Percentiles rank a stretch among this genome's conserved stretches.
Conservation (phyloP, 1,284 basidiomycete species). For the Moniliophthora roreri region DNA sequence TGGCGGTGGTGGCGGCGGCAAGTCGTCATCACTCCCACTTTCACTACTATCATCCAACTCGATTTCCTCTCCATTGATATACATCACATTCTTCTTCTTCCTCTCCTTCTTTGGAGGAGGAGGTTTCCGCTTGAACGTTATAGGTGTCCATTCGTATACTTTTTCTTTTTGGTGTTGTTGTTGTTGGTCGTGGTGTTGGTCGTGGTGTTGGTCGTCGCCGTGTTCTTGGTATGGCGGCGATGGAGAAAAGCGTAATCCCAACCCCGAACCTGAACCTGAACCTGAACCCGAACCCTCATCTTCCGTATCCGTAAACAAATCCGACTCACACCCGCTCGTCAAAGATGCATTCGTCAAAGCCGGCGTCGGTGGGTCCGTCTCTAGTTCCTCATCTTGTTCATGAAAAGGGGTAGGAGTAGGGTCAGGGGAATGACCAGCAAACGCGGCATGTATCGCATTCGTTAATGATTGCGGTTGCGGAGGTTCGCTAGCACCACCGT, state of each 20-base stretch:
- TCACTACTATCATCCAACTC: conserved; percentile 1
- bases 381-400: not conserved
- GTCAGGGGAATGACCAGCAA: not conserved
- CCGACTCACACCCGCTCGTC: not conserved
- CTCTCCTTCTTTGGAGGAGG: too few relatives aligned
- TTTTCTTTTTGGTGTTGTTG: too few relatives aligned
- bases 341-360: not conserved
- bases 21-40: not conserved
- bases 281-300: not conserved
- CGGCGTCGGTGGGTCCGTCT: not conserved
- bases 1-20: not conserved
- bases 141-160: too few relatives aligned
- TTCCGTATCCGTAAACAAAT: not conserved
- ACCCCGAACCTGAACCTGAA: not conserved
- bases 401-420: not conserved
- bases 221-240: too few relatives aligned
- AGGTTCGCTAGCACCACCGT: not conserved
- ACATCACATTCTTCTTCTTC: conserved; percentile 3
- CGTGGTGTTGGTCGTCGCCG: too few relatives aligned
- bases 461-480: not conserved
- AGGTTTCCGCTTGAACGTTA: too few relatives aligned
- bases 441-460: not conserved
- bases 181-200: too few relatives aligned
- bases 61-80: conserved; percentile 5
- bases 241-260: too few relatives aligned